A percentile compares a stretch with the other conserved stretches of the same genome.
These are phyloP conservation scores for Globisporangium apiculatum DNA, from an alignment of 352 stramenopile species.

Conservation along the genomic window DNA sequence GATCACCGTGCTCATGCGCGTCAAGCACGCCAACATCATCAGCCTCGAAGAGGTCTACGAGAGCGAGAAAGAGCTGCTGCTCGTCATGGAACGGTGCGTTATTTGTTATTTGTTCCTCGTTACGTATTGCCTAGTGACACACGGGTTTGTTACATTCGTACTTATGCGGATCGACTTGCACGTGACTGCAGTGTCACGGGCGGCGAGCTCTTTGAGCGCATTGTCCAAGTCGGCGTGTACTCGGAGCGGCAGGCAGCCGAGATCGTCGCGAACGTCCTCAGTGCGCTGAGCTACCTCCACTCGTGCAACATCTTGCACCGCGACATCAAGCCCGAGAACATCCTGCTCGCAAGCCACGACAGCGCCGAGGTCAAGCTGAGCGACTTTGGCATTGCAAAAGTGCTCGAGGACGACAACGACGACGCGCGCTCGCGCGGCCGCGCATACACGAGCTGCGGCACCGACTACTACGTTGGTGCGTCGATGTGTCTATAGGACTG, in stretches of 20 bases:
- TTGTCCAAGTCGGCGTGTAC: constrained; percentile 77
- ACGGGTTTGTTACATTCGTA: neutral
- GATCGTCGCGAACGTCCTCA: constrained; percentile 67
- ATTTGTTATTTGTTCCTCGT: neutral
- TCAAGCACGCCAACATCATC: constrained; percentile 87
- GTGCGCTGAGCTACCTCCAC: constrained; percentile 68
- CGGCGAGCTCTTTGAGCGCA: constrained; percentile 79
- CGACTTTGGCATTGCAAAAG: constrained; percentile 82
- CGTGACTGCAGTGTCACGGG: constrained; percentile 52
- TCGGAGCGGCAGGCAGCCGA: constrained; percentile 72
- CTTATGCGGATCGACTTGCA: neutral
- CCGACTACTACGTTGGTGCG: constrained; percentile 82
- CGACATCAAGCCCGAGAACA: constrained; percentile 83
- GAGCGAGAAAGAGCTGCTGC: constrained; percentile 80
- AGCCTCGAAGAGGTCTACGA: constrained; percentile 83
- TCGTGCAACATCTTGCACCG: constrained; percentile 77
- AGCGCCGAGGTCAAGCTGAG: constrained; percentile 75
- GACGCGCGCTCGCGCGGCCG: constrained; percentile 54
- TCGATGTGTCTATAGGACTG: neutral
- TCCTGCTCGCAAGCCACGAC: constrained; percentile 65
- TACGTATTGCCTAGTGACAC: neutral
- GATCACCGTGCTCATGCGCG: constrained; percentile 78
- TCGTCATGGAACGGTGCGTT: constrained; percentile 79
- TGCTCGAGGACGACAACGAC: constrained; percentile 75
- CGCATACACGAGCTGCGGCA: constrained; percentile 84